Evolutionary conservation across 2,329 filamentous ascomycete genomes (phyloP).

Genomic region (Delphinella strobiligena): DNA sequence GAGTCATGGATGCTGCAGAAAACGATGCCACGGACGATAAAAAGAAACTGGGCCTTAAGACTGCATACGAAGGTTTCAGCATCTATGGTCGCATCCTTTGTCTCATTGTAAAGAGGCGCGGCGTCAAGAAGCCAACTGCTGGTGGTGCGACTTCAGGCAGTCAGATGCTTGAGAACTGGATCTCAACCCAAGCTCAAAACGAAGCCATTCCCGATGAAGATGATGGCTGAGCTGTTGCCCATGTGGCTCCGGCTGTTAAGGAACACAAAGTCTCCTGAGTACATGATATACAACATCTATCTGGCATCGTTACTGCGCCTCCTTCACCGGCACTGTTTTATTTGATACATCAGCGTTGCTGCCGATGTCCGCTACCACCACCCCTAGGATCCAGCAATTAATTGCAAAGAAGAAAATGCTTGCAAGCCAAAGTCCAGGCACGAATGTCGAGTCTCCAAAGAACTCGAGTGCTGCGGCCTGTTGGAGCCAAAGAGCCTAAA

Average conservation of each 20-base stretch:
- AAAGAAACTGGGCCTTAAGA: conserved; percentile 79
- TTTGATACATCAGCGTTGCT: not conserved
- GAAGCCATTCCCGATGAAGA: conserved; percentile 20
- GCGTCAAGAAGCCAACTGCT: conserved; percentile 26
- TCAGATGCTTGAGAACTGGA: conserved; percentile 29
- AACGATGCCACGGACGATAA: conserved; percentile 53
- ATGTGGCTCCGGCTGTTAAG: too few relatives aligned
- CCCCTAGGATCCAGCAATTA: conserved; percentile 77
- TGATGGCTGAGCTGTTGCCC: conserved; percentile 12
- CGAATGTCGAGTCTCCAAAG: conserved; percentile 68
- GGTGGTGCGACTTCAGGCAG: conserved; percentile 16
- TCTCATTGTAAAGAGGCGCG: conserved; percentile 69
- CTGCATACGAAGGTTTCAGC: conserved; percentile 86
- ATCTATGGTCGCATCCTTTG: conserved; percentile 92
- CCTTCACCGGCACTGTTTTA: not conserved
- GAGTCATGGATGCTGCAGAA: conserved; percentile 13
- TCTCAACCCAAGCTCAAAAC: conserved; percentile 24
- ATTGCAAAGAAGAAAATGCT: conserved; percentile 70
- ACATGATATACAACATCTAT: not conserved
- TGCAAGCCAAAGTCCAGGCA: conserved; percentile 68
- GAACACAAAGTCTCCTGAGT: not conserved
- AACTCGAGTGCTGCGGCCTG: conserved; percentile 40
- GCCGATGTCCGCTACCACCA: conserved; percentile 59
- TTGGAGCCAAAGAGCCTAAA: conserved; percentile 33
- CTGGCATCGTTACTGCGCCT: not conserved